These are phyloP conservation scores for Rhodamnia argentea DNA, from an alignment of 345 rosid genomes.

Conservation along the genomic window DNA sequence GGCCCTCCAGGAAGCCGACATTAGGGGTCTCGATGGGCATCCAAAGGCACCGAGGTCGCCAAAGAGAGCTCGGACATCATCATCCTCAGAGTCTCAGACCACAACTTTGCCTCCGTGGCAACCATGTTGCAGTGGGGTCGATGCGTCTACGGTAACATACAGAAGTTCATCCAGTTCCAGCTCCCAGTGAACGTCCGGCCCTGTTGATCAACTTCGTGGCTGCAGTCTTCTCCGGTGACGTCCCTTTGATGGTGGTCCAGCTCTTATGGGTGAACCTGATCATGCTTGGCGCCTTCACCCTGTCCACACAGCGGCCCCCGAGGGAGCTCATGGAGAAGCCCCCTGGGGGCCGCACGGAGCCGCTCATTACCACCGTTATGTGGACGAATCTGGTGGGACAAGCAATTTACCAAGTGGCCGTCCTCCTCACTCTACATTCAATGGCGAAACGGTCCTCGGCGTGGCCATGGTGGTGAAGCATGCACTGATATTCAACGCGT, in stretches of 20 bases:
- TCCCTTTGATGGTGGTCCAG: constrained; percentile 71
- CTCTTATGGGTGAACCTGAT: constrained; percentile 68
- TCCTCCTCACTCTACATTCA: constrained; percentile 58
- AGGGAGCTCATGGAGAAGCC: constrained; percentile 48
- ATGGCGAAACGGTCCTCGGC: constrained; percentile 21
- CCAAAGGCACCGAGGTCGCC: constrained; percentile 67
- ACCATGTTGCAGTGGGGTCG: constrained; percentile 71
- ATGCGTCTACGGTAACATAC: constrained; percentile 65
- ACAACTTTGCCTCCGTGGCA: constrained; percentile 58
- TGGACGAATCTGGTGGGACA: constrained; percentile 73
- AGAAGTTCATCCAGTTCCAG: constrained; percentile 79
- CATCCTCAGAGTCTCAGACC: constrained; percentile 55
- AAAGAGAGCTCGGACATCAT: constrained; percentile 78
- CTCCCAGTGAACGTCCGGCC: constrained; percentile 59
- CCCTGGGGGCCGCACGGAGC: constrained; percentile 50
- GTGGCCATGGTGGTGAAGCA: constrained; percentile 41
- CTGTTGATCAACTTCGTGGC: constrained; percentile 64
- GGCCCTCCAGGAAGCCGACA: constrained; percentile 63
- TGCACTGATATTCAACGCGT: constrained; percentile 59
- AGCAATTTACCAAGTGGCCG: constrained; percentile 47
- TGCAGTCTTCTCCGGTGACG: constrained; percentile 61
- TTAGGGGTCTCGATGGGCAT: constrained; percentile 76
- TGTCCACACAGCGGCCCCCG: constrained; percentile 57
- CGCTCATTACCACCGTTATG: constrained; percentile 63
- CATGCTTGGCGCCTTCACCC: constrained; percentile 62